Conservation (phyloP, 768 basidiomycete genomes). For the Lactarius akahatsu region DNA sequence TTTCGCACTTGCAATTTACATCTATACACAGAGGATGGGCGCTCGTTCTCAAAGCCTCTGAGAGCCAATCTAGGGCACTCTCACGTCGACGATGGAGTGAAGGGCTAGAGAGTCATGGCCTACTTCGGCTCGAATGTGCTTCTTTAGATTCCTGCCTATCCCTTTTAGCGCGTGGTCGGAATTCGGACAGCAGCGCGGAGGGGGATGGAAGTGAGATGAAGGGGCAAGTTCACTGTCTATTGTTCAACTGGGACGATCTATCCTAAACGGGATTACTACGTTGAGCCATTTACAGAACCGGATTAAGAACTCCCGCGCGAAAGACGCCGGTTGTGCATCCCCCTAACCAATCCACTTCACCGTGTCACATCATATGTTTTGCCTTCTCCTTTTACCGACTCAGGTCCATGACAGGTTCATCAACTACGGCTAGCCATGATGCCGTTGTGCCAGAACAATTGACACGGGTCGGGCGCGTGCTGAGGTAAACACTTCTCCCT, state of each 20-base stretch:
- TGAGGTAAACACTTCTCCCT: conserved; percentile 27
- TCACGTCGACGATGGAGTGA: background rate
- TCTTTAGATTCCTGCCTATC: conserved; percentile 4
- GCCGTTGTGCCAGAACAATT: conserved; percentile 28
- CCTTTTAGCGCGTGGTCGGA: background rate
- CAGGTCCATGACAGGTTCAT: conserved; percentile 14
- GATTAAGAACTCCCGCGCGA: conserved; percentile 9
- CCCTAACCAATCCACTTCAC: background rate
- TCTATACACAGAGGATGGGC: background rate
- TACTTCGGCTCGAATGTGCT: conserved; percentile 1
- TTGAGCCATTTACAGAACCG: background rate
- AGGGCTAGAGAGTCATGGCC: background rate
- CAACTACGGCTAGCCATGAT: conserved; percentile 10
- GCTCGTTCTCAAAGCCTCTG: background rate
- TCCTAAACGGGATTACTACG: conserved; percentile 19
- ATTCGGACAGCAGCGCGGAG: background rate
- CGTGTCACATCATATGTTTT: conserved; percentile 20
- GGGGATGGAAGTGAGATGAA: conserved; percentile 16
- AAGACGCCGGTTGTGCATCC: conserved; percentile 1
- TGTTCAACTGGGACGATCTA: conserved; percentile 22
- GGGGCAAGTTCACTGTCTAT: conserved; percentile 14
- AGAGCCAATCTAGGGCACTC: background rate
- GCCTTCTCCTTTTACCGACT: conserved; percentile 19
- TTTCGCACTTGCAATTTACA: background rate
- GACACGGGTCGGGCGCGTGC: conserved; percentile 13